Evolutionary conservation across 73 alveolate species (phyloP), one percentile per base, ranked within the genome.

Genomic region (Stentor coeruleus): DNA sequence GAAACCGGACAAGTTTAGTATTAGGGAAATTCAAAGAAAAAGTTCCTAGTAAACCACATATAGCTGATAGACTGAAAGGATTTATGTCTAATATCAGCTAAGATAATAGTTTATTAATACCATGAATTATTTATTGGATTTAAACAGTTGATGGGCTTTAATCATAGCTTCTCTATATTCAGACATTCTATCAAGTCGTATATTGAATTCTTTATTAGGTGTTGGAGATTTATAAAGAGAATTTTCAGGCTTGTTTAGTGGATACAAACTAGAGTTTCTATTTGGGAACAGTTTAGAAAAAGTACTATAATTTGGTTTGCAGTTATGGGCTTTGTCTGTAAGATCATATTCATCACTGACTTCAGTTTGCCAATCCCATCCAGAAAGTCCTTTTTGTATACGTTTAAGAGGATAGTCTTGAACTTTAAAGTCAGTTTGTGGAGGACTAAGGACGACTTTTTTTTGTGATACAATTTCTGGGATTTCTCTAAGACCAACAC

Each of bases 341-440:
- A 66, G 11, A 11, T 66, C 37, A 33, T 26, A 20, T 33, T 66
- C 79, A 0, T 66, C 79, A 66, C 37, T 66, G 36, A 40, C 11
- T 66, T 66, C 37, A 66, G 37, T 20, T 40, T 66, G 79, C 79
- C 79, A 66, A 33, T 66, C 79, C n/a, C 37, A 66, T 20, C 79
- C 79, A 26, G 79, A 66, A 66, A 66, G 79, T 0, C 79, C 79
- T 66, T 66, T 66, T 66, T 66, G n/a, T 11, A 66, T 66, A 14
- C 79, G n/a, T 33, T 66, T 66, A 1, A 66, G 33, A 14, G 79
- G 79, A 33, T 66, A 66, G 0, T 20, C 37, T 33, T 20, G 79
- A 26, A 66, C 79, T 66, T 66, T 66, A 40, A 66, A 66, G 20
- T 66, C 79, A 26, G 79, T 66, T 66, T 26, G 79, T 1, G 79